A percentile compares a stretch with the other conserved stretches of the same genome.
Evolutionary conservation across 768 basidiomycete species (phyloP).

Genomic region (Jaapia argillacea): DNA sequence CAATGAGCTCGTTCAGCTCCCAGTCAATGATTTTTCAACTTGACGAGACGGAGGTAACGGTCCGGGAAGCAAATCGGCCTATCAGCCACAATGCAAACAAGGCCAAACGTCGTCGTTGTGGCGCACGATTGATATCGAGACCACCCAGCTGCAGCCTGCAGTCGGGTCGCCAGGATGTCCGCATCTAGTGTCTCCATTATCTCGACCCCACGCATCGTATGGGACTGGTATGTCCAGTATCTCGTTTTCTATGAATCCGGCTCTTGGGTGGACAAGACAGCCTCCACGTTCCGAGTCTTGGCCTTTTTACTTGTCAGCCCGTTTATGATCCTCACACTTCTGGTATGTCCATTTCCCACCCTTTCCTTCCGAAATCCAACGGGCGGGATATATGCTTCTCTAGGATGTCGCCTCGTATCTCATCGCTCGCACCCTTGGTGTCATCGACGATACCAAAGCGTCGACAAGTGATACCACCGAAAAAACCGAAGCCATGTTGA

Average conservation of each 20-base stretch:
- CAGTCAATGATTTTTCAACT: too few relatives aligned
- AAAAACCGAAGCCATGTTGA: not conserved
- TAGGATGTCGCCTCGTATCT: constrained; percentile 78
- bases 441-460: constrained; percentile 65
- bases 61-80: too few relatives aligned
- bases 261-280: constrained; percentile 60
- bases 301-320: constrained; percentile 39
- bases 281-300: constrained; percentile 54
- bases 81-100: too few relatives aligned
- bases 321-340: constrained; percentile 50
- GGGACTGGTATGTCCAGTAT: constrained; percentile 50
- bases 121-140: too few relatives aligned
- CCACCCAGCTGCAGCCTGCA: too few relatives aligned
- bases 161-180: too few relatives aligned
- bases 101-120: too few relatives aligned
- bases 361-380: constrained; percentile 1
- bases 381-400: not conserved
- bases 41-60: too few relatives aligned
- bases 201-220: constrained; percentile 34
- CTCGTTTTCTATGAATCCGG: constrained; percentile 53
- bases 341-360: constrained; percentile 42
- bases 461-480: constrained; percentile 49
- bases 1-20: too few relatives aligned
- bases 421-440: constrained; percentile 73
- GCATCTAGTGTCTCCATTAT: constrained; percentile 10